Evolutionary conservation across 768 basidiomycete genomes (phyloP).

Genomic region (Hypholoma sublateritium): DNA sequence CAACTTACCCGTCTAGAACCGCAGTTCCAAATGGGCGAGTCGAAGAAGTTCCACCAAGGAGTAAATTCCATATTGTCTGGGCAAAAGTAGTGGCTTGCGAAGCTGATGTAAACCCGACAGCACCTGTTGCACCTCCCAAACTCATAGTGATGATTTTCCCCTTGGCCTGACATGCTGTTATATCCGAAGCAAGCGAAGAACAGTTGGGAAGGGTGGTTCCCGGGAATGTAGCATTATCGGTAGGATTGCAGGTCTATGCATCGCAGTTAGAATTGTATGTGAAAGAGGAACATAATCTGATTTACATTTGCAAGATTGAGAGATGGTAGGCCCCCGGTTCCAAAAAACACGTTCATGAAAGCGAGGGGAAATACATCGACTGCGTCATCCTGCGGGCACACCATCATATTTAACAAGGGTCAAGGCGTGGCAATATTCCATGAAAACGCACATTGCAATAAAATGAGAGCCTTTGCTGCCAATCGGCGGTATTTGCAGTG

Average conservation of each 20-base stretch:
- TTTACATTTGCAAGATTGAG: conserved; percentile 70
- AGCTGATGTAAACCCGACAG: conserved; percentile 59
- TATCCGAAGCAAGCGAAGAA: conserved; percentile 55
- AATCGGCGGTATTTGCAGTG: conserved; percentile 46
- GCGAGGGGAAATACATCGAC: conserved; percentile 71
- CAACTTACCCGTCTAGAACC: conserved; percentile 65
- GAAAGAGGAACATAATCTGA: background rate
- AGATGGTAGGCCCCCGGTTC: conserved; percentile 58
- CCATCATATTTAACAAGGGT: background rate
- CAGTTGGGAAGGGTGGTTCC: conserved; percentile 67
- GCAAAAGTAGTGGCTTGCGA: conserved; percentile 59
- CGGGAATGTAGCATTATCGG: conserved; percentile 54
- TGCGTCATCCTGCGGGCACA: conserved; percentile 49
- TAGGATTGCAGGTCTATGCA: conserved; percentile 59
- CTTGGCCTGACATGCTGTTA: conserved; percentile 61
- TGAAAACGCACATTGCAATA: conserved; percentile 54
- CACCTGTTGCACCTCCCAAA: conserved; percentile 62
- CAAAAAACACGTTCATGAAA: conserved; percentile 68
- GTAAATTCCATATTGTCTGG: conserved; percentile 69
- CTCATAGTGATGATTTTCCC: conserved; percentile 63
- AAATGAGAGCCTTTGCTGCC: conserved; percentile 59
- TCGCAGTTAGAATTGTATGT: background rate
- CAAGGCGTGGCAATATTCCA: background rate
- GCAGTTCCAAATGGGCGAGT: conserved; percentile 73
- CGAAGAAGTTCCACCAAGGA: conserved; percentile 55